Base-by-base conservation (phyloP, 148 eudicot genomes). In the Arbutus unedo region DNA sequence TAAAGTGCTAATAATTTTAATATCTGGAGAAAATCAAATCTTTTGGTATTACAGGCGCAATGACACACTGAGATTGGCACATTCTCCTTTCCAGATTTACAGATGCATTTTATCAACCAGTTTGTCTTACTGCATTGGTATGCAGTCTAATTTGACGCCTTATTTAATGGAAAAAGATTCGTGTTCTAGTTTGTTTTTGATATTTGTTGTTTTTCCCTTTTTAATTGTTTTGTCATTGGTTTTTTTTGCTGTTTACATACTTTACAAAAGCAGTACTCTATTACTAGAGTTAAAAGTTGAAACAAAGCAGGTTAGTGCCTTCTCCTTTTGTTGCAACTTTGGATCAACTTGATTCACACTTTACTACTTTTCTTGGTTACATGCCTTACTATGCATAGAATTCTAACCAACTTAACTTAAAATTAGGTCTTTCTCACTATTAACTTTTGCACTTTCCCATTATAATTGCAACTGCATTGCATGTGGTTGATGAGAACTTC, bases 221-320 rank as follows among this genome's bases (percentile, higher is more conserved):
- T 19, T 51, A 18, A 8, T 43, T 44, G 14, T 74, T 48, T 5
- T 55, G 49, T 77, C 25, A 55, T 13, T 55, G 13, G 13, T 31
- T 66, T 18, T 77, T 55, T 77, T 13, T 41, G 60, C 60, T 43
- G 23, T 77, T 43, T 31, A 38, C n/a, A 55, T 77, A 56, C 4
- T 48, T 75, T 23, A 50, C 41, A 41, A 77, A 38, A 8, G 2
- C 19, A 2, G 21, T 7, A 73, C 23, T 73, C 60, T 18, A 44
- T 16, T 41, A 55, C 16, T 77, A 60, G 66, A 55, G 66, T 77
- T 41, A 77, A 54, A 54, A 41, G 66, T 43, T 55, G 59, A 56
- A 55, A 57, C 2, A 59, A 78, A 78, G 55, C 55, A 74, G 77
- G 68, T 43, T 10, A 78, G 50, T 78, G 51, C 66, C 23, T 57